Evolutionary conservation across 768 basidiomycete genomes (phyloP).

Genomic region (Coprinopsis sp.): DNA sequence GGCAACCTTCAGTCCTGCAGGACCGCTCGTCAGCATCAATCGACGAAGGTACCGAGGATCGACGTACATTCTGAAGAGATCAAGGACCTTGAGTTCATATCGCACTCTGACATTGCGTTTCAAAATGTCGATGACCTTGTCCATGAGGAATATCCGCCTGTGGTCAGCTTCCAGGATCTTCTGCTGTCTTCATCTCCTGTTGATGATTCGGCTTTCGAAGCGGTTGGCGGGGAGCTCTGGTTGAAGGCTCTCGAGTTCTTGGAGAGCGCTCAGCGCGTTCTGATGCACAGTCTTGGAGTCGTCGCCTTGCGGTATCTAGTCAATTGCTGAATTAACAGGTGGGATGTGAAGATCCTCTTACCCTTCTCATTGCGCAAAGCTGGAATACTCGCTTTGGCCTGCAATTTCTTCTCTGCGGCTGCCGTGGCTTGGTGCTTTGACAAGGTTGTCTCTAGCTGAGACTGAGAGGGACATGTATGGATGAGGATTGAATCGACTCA

Average conservation of each 20-base stretch:
- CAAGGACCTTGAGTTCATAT: conserved; percentile 65
- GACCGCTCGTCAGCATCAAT: not conserved
- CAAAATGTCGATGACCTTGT: conserved; percentile 57
- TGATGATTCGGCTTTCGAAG: conserved; percentile 34
- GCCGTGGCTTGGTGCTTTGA: conserved; percentile 8
- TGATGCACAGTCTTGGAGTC: conserved; percentile 71
- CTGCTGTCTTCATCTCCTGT: conserved; percentile 22
- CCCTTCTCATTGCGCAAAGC: conserved; percentile 21
- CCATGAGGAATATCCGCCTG: conserved; percentile 60
- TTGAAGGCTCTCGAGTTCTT: conserved; percentile 47
- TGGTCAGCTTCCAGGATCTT: conserved; percentile 43
- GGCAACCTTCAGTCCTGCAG: conserved; percentile 66
- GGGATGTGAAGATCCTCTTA: conserved; percentile 33
- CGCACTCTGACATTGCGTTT: conserved; percentile 70
- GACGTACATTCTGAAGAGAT: conserved; percentile 72
- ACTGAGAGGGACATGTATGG: conserved; percentile 6
- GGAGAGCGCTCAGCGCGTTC: conserved; percentile 57
- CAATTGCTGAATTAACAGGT: not conserved
- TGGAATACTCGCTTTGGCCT: conserved; percentile 11
- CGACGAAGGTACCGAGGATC: not conserved
- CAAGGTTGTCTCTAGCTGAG: conserved; percentile 4
- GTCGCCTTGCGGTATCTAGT: conserved; percentile 35
- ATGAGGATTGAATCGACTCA: conserved; percentile 23
- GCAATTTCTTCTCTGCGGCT: conserved; percentile 18
- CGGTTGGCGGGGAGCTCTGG: conserved; percentile 26